phyloP scores from a whole-genome alignment of 176 grass and related monocot species.

The Oryza coarctata region DNA sequence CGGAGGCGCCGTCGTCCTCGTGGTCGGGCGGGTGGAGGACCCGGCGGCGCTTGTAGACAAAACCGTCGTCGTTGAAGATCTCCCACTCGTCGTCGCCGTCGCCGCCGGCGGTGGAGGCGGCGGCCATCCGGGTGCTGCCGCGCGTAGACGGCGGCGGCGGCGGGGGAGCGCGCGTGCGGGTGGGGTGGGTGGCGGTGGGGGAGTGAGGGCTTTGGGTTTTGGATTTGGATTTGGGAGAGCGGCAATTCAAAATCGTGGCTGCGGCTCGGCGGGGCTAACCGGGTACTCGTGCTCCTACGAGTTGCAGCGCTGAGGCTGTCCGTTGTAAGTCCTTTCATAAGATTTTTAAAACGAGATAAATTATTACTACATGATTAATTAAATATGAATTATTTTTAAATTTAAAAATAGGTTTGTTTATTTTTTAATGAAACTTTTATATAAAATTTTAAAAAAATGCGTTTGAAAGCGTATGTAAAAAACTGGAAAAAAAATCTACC shows the following conservation, averaged over 20 bases:
- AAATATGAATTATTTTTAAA: too few relatives aligned
- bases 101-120: neutral
- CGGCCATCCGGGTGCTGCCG: neutral
- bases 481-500: too few relatives aligned
- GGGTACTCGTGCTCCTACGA: too few relatives aligned
- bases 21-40: neutral
- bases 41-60: slow-evolving; percentile 65
- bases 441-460: too few relatives aligned
- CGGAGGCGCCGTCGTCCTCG: slow-evolving; percentile 7
- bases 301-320: too few relatives aligned
- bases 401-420: too few relatives aligned
- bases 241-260: slow-evolving; percentile 20
- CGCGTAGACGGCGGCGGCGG: neutral
- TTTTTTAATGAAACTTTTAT: too few relatives aligned
- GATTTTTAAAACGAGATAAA: too few relatives aligned
- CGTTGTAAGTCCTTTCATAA: too few relatives aligned
- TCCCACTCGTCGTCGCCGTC: slow-evolving; percentile 37
- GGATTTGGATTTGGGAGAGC: neutral
- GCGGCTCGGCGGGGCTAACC: too few relatives aligned
- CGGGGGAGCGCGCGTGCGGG: neutral
- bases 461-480: too few relatives aligned
- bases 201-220: neutral
- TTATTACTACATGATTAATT: too few relatives aligned
- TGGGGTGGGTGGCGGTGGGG: neutral
- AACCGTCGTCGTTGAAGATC: slow-evolving; percentile 52